Conservation (phyloP, 768 basidiomycete genomes). For the Tricholoma furcatifolium region DNA sequence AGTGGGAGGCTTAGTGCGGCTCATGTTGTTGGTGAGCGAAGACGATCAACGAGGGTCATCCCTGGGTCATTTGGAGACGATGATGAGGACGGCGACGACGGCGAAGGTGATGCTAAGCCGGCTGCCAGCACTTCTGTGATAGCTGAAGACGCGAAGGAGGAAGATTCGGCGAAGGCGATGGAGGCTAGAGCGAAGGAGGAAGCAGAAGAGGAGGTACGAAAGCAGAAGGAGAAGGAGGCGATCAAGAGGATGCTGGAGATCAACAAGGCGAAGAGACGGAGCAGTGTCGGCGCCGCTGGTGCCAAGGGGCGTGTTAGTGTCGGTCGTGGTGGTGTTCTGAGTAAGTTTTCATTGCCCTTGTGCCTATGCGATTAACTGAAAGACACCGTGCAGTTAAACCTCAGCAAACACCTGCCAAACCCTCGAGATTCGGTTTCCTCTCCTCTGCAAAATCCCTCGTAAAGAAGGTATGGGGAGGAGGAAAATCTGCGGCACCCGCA, state of each 20-base stretch:
- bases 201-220: slow-evolving; percentile 38
- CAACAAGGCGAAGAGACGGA: slow-evolving; percentile 67
- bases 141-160: slow-evolving; percentile 11
- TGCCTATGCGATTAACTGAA: not conserved
- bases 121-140: not conserved
- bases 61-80: slow-evolving; percentile 63
- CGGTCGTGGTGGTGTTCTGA: slow-evolving; percentile 35
- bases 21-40: slow-evolving; percentile 47
- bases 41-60: slow-evolving; percentile 37
- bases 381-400: slow-evolving; percentile 30
- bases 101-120: slow-evolving; percentile 36
- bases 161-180: slow-evolving; percentile 24
- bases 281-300: slow-evolving; percentile 52
- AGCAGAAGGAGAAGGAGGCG: slow-evolving; percentile 53
- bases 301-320: slow-evolving; percentile 37
- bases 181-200: slow-evolving; percentile 29
- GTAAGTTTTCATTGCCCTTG: slow-evolving; percentile 30
- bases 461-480: slow-evolving; percentile 70
- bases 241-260: slow-evolving; percentile 64
- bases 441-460: slow-evolving; percentile 73
- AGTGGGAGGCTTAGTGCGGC: slow-evolving; percentile 31
- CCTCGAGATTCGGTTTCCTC: slow-evolving; percentile 68
- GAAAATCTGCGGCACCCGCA: slow-evolving; percentile 30
- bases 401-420: slow-evolving; percentile 33
- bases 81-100: slow-evolving; percentile 33